phyloP scores from a whole-genome alignment of 176 grass and related monocot genomes.

The Olyra latifolia region DNA sequence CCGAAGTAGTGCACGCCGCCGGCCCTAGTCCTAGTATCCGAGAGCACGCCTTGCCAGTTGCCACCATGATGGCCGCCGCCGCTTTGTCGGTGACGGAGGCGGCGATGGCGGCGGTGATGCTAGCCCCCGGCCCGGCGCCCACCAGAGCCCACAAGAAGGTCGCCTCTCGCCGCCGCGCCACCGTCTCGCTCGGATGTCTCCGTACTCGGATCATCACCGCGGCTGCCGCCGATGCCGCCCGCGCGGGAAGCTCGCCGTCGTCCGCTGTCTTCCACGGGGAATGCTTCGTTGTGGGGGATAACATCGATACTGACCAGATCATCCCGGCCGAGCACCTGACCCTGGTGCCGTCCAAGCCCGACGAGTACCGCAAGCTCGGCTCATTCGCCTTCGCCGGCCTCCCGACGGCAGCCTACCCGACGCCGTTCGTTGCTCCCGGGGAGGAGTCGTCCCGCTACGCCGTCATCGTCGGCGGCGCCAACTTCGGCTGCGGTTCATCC shows the following conservation, averaged over 20 bases:
- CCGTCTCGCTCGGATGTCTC: slow-evolving; percentile 27
- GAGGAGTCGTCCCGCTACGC: slow-evolving; percentile 47
- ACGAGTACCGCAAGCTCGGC: slow-evolving; percentile 93
- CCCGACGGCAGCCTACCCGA: slow-evolving; percentile 49
- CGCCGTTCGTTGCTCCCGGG: slow-evolving; percentile 62
- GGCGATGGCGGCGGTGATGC: background rate
- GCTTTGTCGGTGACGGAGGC: slow-evolving; percentile 1
- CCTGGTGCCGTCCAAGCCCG: slow-evolving; percentile 85
- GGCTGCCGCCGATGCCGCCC: background rate
- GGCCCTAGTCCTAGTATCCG: slow-evolving; percentile 4
- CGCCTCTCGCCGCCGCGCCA: background rate
- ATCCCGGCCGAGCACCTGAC: slow-evolving; percentile 96
- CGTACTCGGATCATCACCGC: slow-evolving; percentile 1
- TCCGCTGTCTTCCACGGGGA: slow-evolving; percentile 66
- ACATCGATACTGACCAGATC: slow-evolving; percentile 99
- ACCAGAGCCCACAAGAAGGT: background rate
- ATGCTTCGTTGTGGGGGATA: slow-evolving; percentile 83
- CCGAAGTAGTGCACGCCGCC: too few relatives aligned
- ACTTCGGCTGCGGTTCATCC: slow-evolving; percentile 95
- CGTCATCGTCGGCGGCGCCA: slow-evolving; percentile 69
- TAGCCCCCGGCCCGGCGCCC: background rate
- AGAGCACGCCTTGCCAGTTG: background rate
- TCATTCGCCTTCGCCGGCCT: slow-evolving; percentile 82
- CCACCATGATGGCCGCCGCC: slow-evolving; percentile 27
- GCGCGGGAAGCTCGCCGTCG: slow-evolving; percentile 30